These are phyloP conservation scores for Peronosclerospora sorghi DNA, from an alignment of 352 stramenopile species.

Conservation along the genomic window DNA sequence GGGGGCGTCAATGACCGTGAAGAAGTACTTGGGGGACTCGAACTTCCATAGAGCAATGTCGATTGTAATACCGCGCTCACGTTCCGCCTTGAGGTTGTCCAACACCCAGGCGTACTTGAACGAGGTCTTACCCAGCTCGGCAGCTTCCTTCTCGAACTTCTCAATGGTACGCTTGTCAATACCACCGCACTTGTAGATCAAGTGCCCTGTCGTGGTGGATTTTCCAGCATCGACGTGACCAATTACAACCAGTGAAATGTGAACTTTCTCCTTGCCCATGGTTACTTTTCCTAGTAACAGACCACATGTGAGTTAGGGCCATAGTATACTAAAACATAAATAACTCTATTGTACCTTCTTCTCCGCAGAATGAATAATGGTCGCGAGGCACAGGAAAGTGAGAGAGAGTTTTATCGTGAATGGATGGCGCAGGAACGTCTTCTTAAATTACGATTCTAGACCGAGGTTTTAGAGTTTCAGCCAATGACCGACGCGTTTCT, in stretches of 20 bases:
- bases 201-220: conserved; percentile 96
- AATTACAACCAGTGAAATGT: conserved; percentile 92
- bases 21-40: conserved; percentile 93
- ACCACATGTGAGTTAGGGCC: not conserved
- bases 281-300: conserved; percentile 9
- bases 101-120: conserved; percentile 99
- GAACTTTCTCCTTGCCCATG: conserved; percentile 67
- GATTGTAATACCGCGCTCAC: conserved; percentile 96
- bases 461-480: conserved; percentile 12
- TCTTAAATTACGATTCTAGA: conserved; percentile 13
- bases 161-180: conserved; percentile 99
- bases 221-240: conserved; percentile 97
- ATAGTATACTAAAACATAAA: not conserved
- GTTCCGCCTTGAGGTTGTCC: conserved; percentile 97
- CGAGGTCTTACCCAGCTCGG: conserved; percentile 94
- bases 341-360: conserved; percentile 19
- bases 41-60: conserved; percentile 98
- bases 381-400: conserved; percentile 7
- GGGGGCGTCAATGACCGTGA: conserved; percentile 97
- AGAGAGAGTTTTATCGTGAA: conserved; percentile 6
- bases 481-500: conserved; percentile 4
- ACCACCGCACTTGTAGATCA: conserved; percentile 99
- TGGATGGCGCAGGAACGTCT: conserved; percentile 25
- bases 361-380: conserved; percentile 38
- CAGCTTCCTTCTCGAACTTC: conserved; percentile 95